Base-by-base conservation (phyloP, 768 basidiomycete species). In the Serendipita sp. region DNA sequence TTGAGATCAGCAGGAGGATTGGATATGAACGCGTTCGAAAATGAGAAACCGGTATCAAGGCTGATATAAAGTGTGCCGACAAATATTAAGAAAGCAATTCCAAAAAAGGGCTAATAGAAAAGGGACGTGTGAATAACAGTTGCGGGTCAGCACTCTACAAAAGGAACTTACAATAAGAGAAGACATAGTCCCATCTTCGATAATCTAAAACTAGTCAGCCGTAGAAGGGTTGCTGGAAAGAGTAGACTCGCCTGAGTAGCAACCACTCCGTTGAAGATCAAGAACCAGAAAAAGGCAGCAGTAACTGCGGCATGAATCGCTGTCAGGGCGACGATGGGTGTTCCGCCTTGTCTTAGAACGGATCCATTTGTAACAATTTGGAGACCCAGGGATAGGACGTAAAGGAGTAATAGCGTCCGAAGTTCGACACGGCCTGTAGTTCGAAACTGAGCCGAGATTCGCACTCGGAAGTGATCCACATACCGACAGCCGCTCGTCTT, bases 161-260 rank as follows among this genome's bases (percentile, higher is more conserved):
- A 60, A 32, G 56, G 32, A 54, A 81, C 81, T 69, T 64, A 89
- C 87, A 64, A 87, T 75, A 56, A 89, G 67, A 66, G 85, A 82
- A 68, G 81, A 81, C 38, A 85, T 75, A 0, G 89, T 89, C 3
- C 92, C 95, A 70, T 90, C 95, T 72, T 97, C 95, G 64, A 97
- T 88, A 58, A 93, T 72, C 74, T 98, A 86, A 84, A 24, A 92
- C 80, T 66, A 91, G 74, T 79, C 89, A 45, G 73, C 60, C 3
- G 72, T 47, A 18, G 71, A 15, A 7, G 3, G 11, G 30, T 15
- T 11, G 3, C 11, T 28, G 7, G 8, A 37, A 24, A 48, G 7
- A 48, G 63, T 46, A 24, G 32, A 63, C 68, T 64, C 63, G 90
- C 76, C 68, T 60, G 56, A 38, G 68, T 66, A 32, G 65, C 45